These are phyloP conservation scores for Chaetothyriales sp. DNA, from an alignment of 2,329 filamentous ascomycete genomes.

Conservation along the genomic window DNA sequence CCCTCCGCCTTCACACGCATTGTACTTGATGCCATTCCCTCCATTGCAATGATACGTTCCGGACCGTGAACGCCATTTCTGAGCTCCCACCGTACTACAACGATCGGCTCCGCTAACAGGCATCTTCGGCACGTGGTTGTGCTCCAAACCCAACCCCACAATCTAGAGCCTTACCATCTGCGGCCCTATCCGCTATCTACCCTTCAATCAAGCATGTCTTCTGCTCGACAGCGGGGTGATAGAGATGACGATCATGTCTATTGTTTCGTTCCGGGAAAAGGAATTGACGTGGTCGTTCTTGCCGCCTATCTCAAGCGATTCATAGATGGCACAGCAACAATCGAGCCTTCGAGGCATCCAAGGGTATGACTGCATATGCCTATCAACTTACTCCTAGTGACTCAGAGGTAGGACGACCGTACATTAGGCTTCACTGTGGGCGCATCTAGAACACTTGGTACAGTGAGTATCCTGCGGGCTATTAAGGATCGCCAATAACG, in stretches of 20 bases:
- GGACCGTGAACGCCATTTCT: background rate
- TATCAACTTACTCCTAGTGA: background rate
- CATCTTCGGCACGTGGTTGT: background rate
- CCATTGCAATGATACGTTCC: background rate
- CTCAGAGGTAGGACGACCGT: conserved; percentile 7
- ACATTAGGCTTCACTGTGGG: conserved; percentile 11
- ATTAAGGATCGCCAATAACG: background rate
- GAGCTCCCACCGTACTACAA: background rate
- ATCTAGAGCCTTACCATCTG: background rate
- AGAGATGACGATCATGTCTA: conserved; percentile 4
- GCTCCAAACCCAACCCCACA: background rate
- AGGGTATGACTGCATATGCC: conserved; percentile 4
- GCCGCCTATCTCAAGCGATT: conserved; percentile 12
- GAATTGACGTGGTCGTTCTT: conserved; percentile 11
- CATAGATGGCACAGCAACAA: conserved; percentile 12
- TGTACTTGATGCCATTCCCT: background rate
- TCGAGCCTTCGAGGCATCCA: conserved; percentile 10
- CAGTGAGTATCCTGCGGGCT: conserved; percentile 6
- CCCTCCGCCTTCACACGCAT: background rate
- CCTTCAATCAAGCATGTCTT: background rate
- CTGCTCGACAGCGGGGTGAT: background rate
- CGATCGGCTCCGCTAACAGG: background rate
- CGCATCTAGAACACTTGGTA: conserved; percentile 10
- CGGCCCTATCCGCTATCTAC: background rate
- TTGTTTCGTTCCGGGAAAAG: conserved; percentile 13